These are phyloP conservation scores for Meyerozyma guilliermondii DNA, from an alignment of 1,139 yeast genomes.

Conservation along the genomic window DNA sequence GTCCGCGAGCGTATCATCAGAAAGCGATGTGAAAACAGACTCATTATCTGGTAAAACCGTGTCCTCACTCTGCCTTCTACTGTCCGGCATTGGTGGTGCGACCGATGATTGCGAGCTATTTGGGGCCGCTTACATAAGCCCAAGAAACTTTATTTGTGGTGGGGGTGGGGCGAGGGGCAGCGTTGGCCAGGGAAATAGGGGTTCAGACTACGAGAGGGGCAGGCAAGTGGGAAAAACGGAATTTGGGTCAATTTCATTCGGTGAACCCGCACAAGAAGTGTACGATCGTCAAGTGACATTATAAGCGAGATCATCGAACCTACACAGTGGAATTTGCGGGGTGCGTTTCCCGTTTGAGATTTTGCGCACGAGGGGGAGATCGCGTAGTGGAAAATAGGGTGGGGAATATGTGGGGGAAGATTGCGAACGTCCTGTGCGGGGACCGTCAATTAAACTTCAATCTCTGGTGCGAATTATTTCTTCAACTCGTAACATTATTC, in stretches of 20 bases:
- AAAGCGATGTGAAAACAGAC: slow-evolving; percentile 18
- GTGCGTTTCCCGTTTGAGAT: not conserved
- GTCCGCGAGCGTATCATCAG: slow-evolving; percentile 27
- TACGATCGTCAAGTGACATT: too few species aligned
- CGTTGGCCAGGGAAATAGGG: not conserved
- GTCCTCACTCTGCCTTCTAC: not conserved
- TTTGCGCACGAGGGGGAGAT: not conserved
- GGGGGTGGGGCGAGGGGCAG: not conserved
- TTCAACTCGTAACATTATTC: too few species aligned
- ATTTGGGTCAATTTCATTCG: too few species aligned
- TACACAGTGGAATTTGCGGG: not conserved
- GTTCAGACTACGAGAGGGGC: too few species aligned
- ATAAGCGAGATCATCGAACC: too few species aligned
- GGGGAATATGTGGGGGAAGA: slow-evolving; percentile 1
- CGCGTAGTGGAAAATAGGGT: not conserved
- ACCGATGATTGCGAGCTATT: not conserved
- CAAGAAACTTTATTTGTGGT: too few species aligned
- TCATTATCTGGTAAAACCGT: slow-evolving; percentile 1
- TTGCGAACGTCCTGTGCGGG: not conserved
- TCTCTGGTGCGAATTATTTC: too few species aligned
- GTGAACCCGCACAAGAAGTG: too few species aligned
- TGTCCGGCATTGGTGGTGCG: not conserved
- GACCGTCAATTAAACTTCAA: not conserved
- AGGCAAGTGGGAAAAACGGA: too few species aligned
- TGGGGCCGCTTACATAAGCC: not conserved